These are phyloP conservation scores for Lactifluus pinguis DNA, from an alignment of 768 basidiomycete species.

Conservation along the genomic window DNA sequence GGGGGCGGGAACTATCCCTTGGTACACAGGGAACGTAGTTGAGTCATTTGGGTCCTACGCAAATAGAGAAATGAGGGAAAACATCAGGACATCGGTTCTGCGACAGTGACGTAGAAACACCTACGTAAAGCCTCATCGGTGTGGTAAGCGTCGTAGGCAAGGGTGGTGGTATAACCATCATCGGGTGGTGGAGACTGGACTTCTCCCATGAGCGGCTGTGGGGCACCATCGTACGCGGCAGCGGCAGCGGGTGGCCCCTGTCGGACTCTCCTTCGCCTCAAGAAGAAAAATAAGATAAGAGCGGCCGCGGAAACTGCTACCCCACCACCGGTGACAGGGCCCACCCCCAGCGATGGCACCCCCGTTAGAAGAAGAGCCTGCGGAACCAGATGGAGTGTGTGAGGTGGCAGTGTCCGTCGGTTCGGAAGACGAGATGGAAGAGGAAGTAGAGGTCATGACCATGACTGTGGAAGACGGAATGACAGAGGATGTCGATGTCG, in stretches of 20 bases:
- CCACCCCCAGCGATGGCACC: conserved; percentile 1
- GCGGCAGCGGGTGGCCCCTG: too few relatives aligned
- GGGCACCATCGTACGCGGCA: neutral
- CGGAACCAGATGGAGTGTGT: neutral
- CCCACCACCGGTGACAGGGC: neutral
- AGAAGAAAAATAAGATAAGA: neutral
- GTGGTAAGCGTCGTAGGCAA: neutral
- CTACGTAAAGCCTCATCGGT: conserved; percentile 4
- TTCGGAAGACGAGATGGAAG: neutral
- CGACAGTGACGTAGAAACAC: neutral
- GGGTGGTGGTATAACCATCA: neutral
- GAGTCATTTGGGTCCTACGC: conserved; percentile 4
- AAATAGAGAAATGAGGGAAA: too few relatives aligned
- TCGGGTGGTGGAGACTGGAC: too few relatives aligned
- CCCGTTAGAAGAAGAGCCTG: neutral
- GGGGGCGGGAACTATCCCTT: neutral
- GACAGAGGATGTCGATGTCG: too few relatives aligned
- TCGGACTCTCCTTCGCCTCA: neutral
- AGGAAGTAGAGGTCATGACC: neutral
- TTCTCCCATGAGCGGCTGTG: neutral
- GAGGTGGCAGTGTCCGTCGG: neutral
- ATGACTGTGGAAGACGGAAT: neutral
- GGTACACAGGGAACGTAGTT: neutral
- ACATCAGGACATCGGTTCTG: too few relatives aligned
- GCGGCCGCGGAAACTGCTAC: neutral